Percentiles rank a stretch among this genome's conserved stretches.
Evolutionary conservation across 192 early-diverging fungal genomes (phyloP).

Genomic region (Mortierella antarctica): DNA sequence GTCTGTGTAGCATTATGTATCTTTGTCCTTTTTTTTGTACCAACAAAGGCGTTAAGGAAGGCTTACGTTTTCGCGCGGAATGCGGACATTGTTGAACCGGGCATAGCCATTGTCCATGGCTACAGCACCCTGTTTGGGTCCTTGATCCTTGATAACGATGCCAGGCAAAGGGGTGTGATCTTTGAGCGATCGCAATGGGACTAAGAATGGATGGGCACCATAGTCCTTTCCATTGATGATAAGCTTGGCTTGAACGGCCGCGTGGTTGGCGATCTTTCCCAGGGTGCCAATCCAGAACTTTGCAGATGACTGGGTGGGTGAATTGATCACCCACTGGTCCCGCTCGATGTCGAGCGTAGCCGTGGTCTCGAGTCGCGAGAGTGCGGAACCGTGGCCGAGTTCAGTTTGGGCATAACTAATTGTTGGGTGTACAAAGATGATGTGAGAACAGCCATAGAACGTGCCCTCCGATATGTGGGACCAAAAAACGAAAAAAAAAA

Average conservation of each 20-base stretch:
- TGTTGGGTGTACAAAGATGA: conserved; percentile 79
- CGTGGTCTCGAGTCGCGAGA: conserved; percentile 90
- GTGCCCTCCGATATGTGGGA: background rate
- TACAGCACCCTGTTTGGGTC: conserved; percentile 89
- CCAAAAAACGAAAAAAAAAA: background rate
- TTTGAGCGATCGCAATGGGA: conserved; percentile 79
- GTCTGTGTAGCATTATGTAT: background rate
- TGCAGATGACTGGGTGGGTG: conserved; percentile 78
- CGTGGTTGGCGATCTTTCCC: conserved; percentile 81
- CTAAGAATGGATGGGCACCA: conserved; percentile 85
- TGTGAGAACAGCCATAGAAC: conserved; percentile 67
- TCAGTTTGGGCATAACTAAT: conserved; percentile 71
- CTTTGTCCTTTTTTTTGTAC: too few species aligned
- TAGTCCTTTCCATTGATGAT: conserved; percentile 78
- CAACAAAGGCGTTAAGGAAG: background rate
- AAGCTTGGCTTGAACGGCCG: conserved; percentile 85
- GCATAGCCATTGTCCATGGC: conserved; percentile 89
- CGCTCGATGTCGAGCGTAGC: conserved; percentile 83
- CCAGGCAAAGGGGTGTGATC: conserved; percentile 80
- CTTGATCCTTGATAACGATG: conserved; percentile 84
- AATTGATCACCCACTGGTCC: conserved; percentile 87
- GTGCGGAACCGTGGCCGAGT: conserved; percentile 78
- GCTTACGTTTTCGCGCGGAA: conserved; percentile 79
- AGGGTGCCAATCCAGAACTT: conserved; percentile 94
- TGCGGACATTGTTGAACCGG: conserved; percentile 80